A percentile compares a stretch with the other conserved stretches of the same genome.
Evolutionary conservation across 495 filamentous ascomycete species (phyloP).

Genomic region (Penicillium turbatum): DNA sequence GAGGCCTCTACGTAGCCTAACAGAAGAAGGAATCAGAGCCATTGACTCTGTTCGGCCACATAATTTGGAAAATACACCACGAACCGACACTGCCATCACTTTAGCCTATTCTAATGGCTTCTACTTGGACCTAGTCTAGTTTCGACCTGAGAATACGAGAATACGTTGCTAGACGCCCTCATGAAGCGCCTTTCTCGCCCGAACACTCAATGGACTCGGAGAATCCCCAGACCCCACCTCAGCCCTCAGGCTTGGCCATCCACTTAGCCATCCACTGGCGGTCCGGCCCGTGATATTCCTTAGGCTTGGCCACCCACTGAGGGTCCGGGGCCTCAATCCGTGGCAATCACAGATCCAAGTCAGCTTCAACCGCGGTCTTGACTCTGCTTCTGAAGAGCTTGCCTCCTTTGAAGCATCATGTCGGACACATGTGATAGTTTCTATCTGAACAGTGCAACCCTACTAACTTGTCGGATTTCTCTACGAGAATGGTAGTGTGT

Average conservation of each 20-base stretch:
- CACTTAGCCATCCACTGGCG: neutral
- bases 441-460: conserved; percentile 12
- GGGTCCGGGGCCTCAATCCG: conserved; percentile 6
- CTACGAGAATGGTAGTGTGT: neutral
- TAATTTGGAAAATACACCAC: neutral
- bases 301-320: neutral
- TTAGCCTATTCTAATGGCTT: conserved; percentile 1
- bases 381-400: neutral
- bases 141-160: conserved; percentile 4
- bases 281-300: too few relatives aligned
- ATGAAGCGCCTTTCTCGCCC: neutral
- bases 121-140: neutral
- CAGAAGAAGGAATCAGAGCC: neutral
- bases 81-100: neutral
- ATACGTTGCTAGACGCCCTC: conserved; percentile 4
- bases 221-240: conserved; percentile 2
- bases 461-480: neutral
- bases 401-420: conserved; percentile 3
- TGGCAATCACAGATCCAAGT: conserved; percentile 11
- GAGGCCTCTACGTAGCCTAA: neutral
- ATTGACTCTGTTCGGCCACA: neutral
- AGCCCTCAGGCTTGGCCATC: conserved; percentile 16
- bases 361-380: conserved; percentile 17
- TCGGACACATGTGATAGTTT: conserved; percentile 21
- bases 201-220: conserved; percentile 7